phyloP scores from a whole-genome alignment of 257 asterid genomes.

The Plantago major region DNA sequence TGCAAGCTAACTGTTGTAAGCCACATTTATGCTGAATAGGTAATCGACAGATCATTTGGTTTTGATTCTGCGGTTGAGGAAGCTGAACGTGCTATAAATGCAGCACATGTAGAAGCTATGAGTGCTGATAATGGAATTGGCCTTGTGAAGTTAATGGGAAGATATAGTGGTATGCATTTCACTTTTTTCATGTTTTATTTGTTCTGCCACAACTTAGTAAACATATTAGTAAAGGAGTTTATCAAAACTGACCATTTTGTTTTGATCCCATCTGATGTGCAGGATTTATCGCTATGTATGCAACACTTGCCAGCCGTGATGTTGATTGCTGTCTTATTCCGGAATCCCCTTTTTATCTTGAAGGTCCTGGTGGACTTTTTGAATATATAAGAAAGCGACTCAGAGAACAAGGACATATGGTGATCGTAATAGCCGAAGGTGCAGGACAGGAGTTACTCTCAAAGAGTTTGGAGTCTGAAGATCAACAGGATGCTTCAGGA shows the following conservation, averaged over 20 bases:
- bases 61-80: slow-evolving; percentile 96
- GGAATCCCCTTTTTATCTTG: slow-evolving; percentile 85
- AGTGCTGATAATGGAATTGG: slow-evolving; percentile 91
- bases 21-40: slow-evolving; percentile 33
- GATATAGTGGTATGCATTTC: slow-evolving; percentile 59
- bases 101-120: slow-evolving; percentile 97
- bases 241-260: neutral
- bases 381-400: slow-evolving; percentile 70
- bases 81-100: slow-evolving; percentile 94
- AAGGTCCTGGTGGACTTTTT: slow-evolving; percentile 77
- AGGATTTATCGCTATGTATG: slow-evolving; percentile 94
- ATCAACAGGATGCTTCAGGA: slow-evolving; percentile 70
- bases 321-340: slow-evolving; percentile 97
- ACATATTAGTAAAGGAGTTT: neutral
- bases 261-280: slow-evolving; percentile 12
- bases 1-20: neutral
- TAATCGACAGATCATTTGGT: slow-evolving; percentile 89
- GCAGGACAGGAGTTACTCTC: slow-evolving; percentile 83
- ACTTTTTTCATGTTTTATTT: neutral
- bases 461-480: slow-evolving; percentile 43
- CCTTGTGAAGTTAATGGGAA: slow-evolving; percentile 87
- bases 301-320: slow-evolving; percentile 91
- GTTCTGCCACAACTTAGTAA: neutral
- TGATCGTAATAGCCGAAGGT: slow-evolving; percentile 92
- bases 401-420: slow-evolving; percentile 87